phyloP scores from a whole-genome alignment of 2,329 filamentous ascomycete genomes.

The Penicillium sp. region DNA sequence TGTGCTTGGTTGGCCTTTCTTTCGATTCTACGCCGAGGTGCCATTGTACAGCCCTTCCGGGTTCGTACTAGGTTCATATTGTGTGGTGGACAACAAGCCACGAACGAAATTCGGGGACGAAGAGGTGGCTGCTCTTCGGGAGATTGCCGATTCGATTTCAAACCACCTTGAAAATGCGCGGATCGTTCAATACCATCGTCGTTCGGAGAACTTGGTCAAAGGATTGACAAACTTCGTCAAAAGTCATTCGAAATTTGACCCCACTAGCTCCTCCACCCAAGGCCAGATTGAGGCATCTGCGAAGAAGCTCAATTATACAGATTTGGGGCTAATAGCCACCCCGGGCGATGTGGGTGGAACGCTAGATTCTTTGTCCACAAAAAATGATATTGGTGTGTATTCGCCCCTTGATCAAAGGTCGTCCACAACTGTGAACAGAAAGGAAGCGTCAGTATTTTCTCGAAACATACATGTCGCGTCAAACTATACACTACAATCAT shows the following conservation, averaged over 20 bases:
- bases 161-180: slow-evolving; percentile 59
- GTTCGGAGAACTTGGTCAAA: slow-evolving; percentile 57
- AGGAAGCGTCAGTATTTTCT: slow-evolving; percentile 1
- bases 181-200: slow-evolving; percentile 53
- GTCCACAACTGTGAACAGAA: background rate
- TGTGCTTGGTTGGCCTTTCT: slow-evolving; percentile 31
- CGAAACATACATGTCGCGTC: background rate
- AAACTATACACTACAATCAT: slow-evolving; percentile 3
- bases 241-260: slow-evolving; percentile 31
- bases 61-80: slow-evolving; percentile 58
- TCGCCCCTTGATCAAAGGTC: background rate
- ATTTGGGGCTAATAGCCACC: background rate
- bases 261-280: slow-evolving; percentile 15
- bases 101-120: slow-evolving; percentile 42
- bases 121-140: slow-evolving; percentile 50
- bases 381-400: background rate
- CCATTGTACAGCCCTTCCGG: slow-evolving; percentile 57
- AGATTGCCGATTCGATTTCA: slow-evolving; percentile 56
- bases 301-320: background rate
- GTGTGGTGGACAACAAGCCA: slow-evolving; percentile 57
- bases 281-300: slow-evolving; percentile 4
- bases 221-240: slow-evolving; percentile 54
- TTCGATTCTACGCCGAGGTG: slow-evolving; percentile 58
- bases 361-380: background rate
- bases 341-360: background rate